Conservation (phyloP, 192 early-diverging fungal genomes). For the Coemansia sp. region DNA sequence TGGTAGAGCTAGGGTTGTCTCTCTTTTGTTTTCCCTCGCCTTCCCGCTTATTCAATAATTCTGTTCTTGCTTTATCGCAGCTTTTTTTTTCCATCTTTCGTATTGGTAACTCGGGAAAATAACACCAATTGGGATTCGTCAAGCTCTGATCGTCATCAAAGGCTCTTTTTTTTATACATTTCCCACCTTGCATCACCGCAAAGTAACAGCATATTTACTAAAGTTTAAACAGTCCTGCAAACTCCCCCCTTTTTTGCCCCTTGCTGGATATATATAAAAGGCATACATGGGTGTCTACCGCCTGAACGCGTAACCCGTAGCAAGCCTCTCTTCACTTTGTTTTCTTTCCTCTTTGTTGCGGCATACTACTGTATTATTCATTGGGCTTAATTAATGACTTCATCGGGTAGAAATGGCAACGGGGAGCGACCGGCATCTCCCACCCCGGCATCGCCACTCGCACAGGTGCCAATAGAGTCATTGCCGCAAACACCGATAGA, state of each 20-base stretch:
- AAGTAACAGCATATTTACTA: slow-evolving; percentile 1
- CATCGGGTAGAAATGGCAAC: not conserved
- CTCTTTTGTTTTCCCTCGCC: not conserved
- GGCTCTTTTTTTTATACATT: not conserved
- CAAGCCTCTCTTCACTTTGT: not conserved
- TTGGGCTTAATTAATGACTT: not conserved
- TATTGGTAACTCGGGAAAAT: not conserved
- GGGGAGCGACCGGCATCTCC: not conserved
- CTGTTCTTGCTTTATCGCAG: not conserved
- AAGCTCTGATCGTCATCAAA: not conserved
- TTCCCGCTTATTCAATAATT: not conserved
- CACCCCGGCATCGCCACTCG: not conserved
- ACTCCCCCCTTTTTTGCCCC: not conserved
- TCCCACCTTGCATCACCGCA: not conserved
- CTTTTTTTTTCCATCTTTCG: not conserved
- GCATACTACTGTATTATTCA: not conserved
- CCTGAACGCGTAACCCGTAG: not conserved
- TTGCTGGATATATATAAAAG: not conserved
- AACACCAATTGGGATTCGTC: not conserved
- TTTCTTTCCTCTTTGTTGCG: not conserved
- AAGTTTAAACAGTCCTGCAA: not conserved
- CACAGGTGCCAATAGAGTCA: no score
- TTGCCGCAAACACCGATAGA: not conserved
- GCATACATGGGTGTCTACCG: not conserved
- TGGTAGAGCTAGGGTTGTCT: not conserved